Percentiles rank a stretch among this genome's conserved stretches.
phyloP scores from a whole-genome alignment of 306 rosid genomes.

The apple (Malus domestica) region DNA sequence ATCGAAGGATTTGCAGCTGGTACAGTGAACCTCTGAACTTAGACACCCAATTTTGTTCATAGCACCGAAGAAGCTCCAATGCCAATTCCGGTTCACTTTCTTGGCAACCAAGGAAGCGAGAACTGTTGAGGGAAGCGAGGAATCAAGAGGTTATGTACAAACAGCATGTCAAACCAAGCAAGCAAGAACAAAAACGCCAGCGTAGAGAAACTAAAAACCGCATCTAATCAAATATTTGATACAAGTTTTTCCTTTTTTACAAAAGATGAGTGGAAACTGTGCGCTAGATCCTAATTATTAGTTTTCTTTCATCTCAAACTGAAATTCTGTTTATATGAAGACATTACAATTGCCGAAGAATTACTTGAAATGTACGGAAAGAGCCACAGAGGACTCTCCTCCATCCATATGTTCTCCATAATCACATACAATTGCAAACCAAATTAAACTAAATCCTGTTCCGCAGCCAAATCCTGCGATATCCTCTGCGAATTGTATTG shows the following conservation, averaged over 20 bases:
- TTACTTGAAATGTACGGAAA: not conserved
- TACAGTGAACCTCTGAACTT: not conserved
- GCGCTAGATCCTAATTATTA: not conserved
- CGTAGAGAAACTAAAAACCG: not conserved
- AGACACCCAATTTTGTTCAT: not conserved
- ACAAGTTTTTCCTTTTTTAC: not conserved
- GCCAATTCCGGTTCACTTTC: not conserved
- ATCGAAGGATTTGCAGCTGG: not conserved
- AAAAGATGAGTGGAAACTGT: not conserved
- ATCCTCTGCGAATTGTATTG: not conserved
- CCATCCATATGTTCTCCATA: not conserved
- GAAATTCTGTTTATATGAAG: not conserved
- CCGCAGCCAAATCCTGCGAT: not conserved
- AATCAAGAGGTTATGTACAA: not conserved
- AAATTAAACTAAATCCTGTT: slow-evolving; percentile 5
- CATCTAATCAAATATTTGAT: not conserved
- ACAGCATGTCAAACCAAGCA: not conserved
- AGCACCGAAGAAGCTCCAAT: no score
- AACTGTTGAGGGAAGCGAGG: not conserved
- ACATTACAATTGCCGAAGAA: slow-evolving; percentile 9
- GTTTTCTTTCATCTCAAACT: not conserved
- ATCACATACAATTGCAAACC: slow-evolving; percentile 9
- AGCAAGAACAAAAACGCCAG: not conserved
- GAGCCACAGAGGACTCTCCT: not conserved
- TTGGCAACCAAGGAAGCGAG: not conserved